These are phyloP conservation scores for Microbotryum intermedium DNA, from an alignment of 1,284 basidiomycete species.

Conservation along the genomic window DNA sequence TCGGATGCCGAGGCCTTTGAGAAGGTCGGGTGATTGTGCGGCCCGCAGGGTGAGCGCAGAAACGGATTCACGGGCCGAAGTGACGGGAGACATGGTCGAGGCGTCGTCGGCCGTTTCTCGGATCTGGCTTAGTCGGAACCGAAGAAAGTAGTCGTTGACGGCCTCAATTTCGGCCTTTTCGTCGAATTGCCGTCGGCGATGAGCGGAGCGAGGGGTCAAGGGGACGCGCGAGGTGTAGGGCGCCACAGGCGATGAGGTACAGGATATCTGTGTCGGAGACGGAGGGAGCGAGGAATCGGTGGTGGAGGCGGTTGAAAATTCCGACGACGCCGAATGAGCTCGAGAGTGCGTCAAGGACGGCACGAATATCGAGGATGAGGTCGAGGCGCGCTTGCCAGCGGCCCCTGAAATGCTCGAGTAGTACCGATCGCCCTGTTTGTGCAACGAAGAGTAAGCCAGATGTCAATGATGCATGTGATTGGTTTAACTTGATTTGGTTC, in stretches of 20 bases:
- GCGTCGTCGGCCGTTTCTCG: slow-evolving; percentile 1
- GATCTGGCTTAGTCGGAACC: slow-evolving; percentile 18
- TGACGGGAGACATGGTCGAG: background rate
- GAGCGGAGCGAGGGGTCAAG: slow-evolving; percentile 14
- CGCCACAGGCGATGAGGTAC: background rate
- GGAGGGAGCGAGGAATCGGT: slow-evolving; percentile 19
- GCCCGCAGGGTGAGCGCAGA: background rate
- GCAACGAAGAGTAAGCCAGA: background rate
- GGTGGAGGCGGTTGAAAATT: slow-evolving; percentile 14
- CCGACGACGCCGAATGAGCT: slow-evolving; percentile 20
- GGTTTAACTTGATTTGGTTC: background rate
- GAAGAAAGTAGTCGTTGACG: slow-evolving; percentile 20
- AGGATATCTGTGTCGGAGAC: slow-evolving; percentile 5
- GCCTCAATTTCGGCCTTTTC: slow-evolving; percentile 20
- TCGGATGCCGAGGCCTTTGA: background rate
- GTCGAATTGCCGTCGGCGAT: slow-evolving; percentile 11
- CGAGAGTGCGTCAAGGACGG: slow-evolving; percentile 18
- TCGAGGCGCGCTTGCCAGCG: slow-evolving; percentile 8
- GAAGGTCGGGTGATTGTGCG: background rate
- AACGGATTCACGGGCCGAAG: background rate
- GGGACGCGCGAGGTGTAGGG: slow-evolving; percentile 8
- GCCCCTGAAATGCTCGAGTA: slow-evolving; percentile 5
- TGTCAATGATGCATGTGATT: too few species aligned
- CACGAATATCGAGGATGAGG: slow-evolving; percentile 9
- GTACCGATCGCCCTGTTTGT: slow-evolving; percentile 8